Percentiles rank a stretch among this genome's conserved stretches.
Evolutionary conservation across 1,139 yeast species (phyloP).

Genomic region (Saccharomyces hybrid): DNA sequence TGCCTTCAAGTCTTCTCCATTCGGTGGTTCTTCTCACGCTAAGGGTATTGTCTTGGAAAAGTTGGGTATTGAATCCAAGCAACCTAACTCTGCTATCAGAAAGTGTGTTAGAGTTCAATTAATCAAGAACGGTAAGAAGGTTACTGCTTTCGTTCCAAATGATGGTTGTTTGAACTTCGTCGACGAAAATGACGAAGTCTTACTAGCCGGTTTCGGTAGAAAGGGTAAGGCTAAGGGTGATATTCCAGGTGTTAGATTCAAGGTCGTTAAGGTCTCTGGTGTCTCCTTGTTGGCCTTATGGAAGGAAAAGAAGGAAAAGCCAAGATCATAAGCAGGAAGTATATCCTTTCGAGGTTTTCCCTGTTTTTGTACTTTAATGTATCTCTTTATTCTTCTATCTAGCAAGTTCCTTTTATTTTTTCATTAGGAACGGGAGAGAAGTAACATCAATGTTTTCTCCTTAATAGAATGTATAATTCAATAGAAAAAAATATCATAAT

Average conservation of each 20-base stretch:
- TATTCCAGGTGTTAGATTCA: constrained; percentile 99
- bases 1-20: constrained; percentile 99
- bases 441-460: neutral
- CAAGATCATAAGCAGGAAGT: constrained; percentile 72
- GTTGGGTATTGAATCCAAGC: constrained; percentile 99
- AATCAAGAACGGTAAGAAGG: constrained; percentile 99
- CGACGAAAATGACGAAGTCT: constrained; percentile 98
- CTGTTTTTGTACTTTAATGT: constrained; percentile 11
- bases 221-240: constrained; percentile 99
- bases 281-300: constrained; percentile 98
- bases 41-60: constrained; percentile 99
- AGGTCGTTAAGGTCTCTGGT: constrained; percentile 99
- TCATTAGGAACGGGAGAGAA: neutral
- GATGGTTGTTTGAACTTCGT: constrained; percentile 99
- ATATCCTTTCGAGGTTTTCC: constrained; percentile 1
- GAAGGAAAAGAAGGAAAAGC: constrained; percentile 99
- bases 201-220: constrained; percentile 99
- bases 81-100: constrained; percentile 99
- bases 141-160: constrained; percentile 99
- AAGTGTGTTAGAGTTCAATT: constrained; percentile 99
- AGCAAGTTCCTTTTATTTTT: neutral
- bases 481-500: neutral
- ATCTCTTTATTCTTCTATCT: constrained; percentile 2
- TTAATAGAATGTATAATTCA: neutral
- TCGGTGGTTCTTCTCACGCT: constrained; percentile 99